Evolutionary conservation across 2,329 filamentous ascomycete species (phyloP), one percentile per base, ranked within the genome.

Genomic region (Phaeosphaeriaceae sp.): DNA sequence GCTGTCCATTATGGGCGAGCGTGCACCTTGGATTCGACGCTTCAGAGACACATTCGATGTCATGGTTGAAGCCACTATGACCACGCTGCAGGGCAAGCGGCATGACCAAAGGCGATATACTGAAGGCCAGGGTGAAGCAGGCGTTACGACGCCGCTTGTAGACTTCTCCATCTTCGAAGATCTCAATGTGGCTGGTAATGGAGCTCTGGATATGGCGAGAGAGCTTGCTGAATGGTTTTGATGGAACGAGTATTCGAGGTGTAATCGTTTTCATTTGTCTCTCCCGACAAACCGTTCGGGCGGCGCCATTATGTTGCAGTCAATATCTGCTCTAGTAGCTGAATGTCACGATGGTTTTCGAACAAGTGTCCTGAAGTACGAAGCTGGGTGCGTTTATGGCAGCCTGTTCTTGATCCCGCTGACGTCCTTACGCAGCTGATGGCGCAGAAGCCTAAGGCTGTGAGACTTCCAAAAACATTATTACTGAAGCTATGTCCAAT

Each of bases 1-100:
- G 1, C 72, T 84, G 1, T 83, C 83, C 52, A 81, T 83, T 42
- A 84, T 84, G 80, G 77, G 81, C 5, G 82, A 84, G 63, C 77
- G 81, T 28, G 81, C 81, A 8, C 70, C 77, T 0, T 83, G 81
- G 79, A 81, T 83, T 3, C 28, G 58, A 49, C 43, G 56, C 21
- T 35, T 65, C 57, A 52, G 66, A 42, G 35, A 69, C 8, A 61
- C 58, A 0, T 61, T 60, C 40, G 58, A 63, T 35, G 56, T 54
- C 19, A 58, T 61, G 58, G 58, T 64, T 21, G 58, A 61, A 58
- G 61, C 58, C 43, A 63, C 61, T 24, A 63, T 60, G 55, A 42
- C 52, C 22, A 55, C 54, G 26, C 32, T 64, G 30, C 58, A 64
- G 44, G 58, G 53, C 4, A 40, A 43, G 13, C n/a, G 48, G 15